Percentiles rank a stretch among this genome's conserved stretches.
Evolutionary conservation across 164 flowering plant species (phyloP).

Genomic region (Magnolia sinica): DNA sequence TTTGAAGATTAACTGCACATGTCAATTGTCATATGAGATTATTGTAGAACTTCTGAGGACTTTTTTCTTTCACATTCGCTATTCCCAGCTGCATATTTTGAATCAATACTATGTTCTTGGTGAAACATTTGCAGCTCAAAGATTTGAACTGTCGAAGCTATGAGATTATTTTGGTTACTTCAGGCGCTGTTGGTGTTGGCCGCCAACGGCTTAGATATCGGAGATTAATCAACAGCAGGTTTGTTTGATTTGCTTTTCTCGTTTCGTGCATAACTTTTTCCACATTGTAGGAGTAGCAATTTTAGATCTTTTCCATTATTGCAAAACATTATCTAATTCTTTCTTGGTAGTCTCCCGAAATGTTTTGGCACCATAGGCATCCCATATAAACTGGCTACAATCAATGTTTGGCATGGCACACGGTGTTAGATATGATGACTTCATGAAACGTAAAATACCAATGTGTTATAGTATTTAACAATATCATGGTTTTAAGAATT

Average conservation of each 20-base stretch:
- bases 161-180: conserved; percentile 87
- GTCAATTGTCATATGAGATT: neutral
- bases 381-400: too few relatives aligned
- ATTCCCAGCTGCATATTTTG: neutral
- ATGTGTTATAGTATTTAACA: too few relatives aligned
- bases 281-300: neutral
- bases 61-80: neutral
- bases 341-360: too few relatives aligned
- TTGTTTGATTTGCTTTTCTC: neutral
- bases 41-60: neutral
- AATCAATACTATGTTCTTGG: neutral
- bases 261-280: neutral
- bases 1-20: neutral
- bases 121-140: conserved; percentile 46
- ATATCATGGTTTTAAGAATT: too few relatives aligned
- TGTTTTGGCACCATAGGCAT: too few relatives aligned
- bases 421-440: neutral
- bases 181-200: conserved; percentile 96
- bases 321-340: too few relatives aligned
- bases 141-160: conserved; percentile 64
- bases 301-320: neutral
- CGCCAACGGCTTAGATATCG: conserved; percentile 94
- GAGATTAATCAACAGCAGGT: conserved; percentile 89
- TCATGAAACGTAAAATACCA: too few relatives aligned
- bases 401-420: neutral